These are phyloP conservation scores for Dichotomocladium elegans DNA, from an alignment of 371 early-diverging fungal species.

Conservation along the genomic window DNA sequence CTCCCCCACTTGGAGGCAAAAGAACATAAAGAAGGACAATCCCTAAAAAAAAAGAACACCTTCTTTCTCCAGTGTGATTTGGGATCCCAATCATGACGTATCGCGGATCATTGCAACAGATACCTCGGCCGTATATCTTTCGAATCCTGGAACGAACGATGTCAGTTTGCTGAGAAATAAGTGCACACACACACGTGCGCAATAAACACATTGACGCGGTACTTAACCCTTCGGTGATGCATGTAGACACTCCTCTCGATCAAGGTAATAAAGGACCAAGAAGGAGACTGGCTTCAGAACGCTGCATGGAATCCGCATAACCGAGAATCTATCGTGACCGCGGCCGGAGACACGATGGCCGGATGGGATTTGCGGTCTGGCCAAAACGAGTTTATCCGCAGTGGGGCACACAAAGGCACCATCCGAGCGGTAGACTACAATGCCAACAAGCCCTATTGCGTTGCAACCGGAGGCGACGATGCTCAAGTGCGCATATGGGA, in stretches of 20 bases:
- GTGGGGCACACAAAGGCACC: slow-evolving; percentile 61
- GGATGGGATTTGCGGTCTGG: slow-evolving; percentile 71
- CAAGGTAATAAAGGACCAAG: slow-evolving; percentile 8
- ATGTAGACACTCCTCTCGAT: not conserved
- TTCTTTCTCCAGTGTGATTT: slow-evolving; percentile 23
- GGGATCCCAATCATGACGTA: slow-evolving; percentile 26
- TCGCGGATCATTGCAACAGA: slow-evolving; percentile 23
- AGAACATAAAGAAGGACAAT: too few relatives aligned
- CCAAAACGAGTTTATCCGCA: slow-evolving; percentile 38
- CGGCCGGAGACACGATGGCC: slow-evolving; percentile 49
- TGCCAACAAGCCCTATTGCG: slow-evolving; percentile 75
- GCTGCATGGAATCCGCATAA: slow-evolving; percentile 77
- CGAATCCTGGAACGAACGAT: too few relatives aligned
- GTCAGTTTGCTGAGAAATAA: too few relatives aligned
- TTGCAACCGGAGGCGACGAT: slow-evolving; percentile 87
- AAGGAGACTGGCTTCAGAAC: slow-evolving; percentile 29
- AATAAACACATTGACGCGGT: too few relatives aligned
- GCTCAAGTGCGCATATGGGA: slow-evolving; percentile 85
- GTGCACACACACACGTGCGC: too few relatives aligned
- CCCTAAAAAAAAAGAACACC: too few relatives aligned
- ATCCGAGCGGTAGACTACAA: slow-evolving; percentile 82
- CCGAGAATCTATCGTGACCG: slow-evolving; percentile 46
- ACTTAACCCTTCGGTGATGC: too few relatives aligned
- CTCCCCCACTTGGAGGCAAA: too few relatives aligned
- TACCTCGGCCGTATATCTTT: slow-evolving; percentile 11